These are phyloP conservation scores for Neonothopanus nambi DNA, from an alignment of 1,284 basidiomycete genomes.

Conservation along the genomic window DNA sequence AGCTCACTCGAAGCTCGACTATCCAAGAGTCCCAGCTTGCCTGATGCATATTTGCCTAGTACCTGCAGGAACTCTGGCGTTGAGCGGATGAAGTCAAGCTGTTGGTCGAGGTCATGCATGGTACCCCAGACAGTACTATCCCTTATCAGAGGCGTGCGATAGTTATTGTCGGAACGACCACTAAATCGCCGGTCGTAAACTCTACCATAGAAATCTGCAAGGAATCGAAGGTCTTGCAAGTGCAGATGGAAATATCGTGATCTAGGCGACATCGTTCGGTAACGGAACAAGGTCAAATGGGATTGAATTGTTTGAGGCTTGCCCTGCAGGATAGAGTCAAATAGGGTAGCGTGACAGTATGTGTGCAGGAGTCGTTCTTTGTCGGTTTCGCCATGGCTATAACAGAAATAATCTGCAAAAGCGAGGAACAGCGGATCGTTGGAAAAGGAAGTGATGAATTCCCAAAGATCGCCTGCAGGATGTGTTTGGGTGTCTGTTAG, in stretches of 20 bases:
- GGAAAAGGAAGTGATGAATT: conserved; percentile 84
- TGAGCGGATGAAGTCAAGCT: conserved; percentile 47
- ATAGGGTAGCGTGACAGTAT: conserved; percentile 76
- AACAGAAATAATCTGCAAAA: conserved; percentile 75
- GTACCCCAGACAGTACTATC: conserved; percentile 67
- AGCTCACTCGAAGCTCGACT: conserved; percentile 26
- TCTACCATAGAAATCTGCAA: conserved; percentile 71
- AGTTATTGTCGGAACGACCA: conserved; percentile 61
- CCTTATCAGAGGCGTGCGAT: conserved; percentile 64
- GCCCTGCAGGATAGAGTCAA: conserved; percentile 89
- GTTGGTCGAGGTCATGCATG: conserved; percentile 58
- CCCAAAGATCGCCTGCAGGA: conserved; percentile 71
- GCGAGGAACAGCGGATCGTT: conserved; percentile 75
- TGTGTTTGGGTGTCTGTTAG: conserved; percentile 64
- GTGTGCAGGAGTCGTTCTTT: conserved; percentile 65
- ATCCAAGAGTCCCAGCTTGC: conserved; percentile 34
- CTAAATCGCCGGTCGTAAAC: conserved; percentile 72
- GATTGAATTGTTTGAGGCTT: conserved; percentile 77
- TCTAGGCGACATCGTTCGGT: conserved; percentile 56
- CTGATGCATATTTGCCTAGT: conserved; percentile 54
- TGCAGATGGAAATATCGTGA: conserved; percentile 64
- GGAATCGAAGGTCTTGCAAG: conserved; percentile 70
- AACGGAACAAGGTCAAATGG: conserved; percentile 71
- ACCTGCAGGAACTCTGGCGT: conserved; percentile 44
- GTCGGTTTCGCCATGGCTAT: conserved; percentile 54